phyloP scores from a whole-genome alignment of 2,329 filamentous ascomycete species.

The Nannizziopsis barbatae region DNA sequence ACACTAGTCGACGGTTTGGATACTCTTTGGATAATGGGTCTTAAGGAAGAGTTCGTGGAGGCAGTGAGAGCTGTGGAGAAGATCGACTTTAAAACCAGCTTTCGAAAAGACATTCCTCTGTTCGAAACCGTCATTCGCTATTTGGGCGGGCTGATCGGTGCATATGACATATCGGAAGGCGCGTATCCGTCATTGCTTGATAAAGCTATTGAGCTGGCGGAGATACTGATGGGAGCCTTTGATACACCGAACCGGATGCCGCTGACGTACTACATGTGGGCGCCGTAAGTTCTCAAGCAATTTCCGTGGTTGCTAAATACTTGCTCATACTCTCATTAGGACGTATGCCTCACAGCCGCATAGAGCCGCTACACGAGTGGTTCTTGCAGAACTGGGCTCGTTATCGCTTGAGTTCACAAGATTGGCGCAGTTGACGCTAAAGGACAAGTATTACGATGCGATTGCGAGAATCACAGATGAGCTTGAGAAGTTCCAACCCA shows the following conservation, averaged over 20 bases:
- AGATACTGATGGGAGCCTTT: constrained; percentile 42
- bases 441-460: constrained; percentile 31
- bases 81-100: constrained; percentile 43
- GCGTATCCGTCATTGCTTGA: constrained; percentile 37
- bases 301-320: constrained; percentile 11
- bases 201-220: constrained; percentile 45
- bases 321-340: constrained; percentile 60
- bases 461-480: constrained; percentile 27
- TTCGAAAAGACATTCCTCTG: constrained; percentile 29
- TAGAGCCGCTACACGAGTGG: constrained; percentile 19
- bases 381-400: constrained; percentile 31
- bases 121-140: constrained; percentile 45
- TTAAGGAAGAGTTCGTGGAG: constrained; percentile 46
- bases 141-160: constrained; percentile 43
- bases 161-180: constrained; percentile 50
- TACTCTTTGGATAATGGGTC: constrained; percentile 52
- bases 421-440: constrained; percentile 30
- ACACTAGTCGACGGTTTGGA: constrained; percentile 52
- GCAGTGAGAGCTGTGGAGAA: constrained; percentile 43
- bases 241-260: constrained; percentile 26
- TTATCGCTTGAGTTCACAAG: constrained; percentile 34
- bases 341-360: constrained; percentile 20
- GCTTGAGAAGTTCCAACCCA: constrained; percentile 26
- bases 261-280: constrained; percentile 56
- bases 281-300: constrained; percentile 40